Conservation (phyloP, 2,329 filamentous ascomycete species). For the Neurospora sp. region DNA sequence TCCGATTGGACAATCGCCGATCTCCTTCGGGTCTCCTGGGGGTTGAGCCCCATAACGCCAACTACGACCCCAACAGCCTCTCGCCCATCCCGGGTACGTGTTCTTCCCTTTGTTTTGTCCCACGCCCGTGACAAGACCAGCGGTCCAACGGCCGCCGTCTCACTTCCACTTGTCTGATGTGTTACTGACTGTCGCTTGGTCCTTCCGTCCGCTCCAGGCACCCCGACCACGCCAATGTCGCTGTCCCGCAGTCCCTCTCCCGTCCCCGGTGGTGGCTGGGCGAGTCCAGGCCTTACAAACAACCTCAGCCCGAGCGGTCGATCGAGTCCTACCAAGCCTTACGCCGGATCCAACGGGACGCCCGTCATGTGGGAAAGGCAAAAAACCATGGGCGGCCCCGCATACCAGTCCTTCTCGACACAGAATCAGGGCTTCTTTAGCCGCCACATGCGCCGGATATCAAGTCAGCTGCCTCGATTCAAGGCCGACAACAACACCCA, state of each 20-base stretch:
- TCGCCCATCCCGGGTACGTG: constrained; percentile 48
- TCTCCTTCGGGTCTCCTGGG: constrained; percentile 26
- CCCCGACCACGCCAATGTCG: constrained; percentile 58
- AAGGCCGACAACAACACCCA: constrained; percentile 34
- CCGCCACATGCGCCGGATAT: constrained; percentile 72
- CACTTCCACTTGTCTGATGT: neutral
- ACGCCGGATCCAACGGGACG: constrained; percentile 40
- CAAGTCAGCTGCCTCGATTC: constrained; percentile 68
- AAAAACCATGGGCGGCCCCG: constrained; percentile 61
- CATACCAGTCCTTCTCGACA: constrained; percentile 70
- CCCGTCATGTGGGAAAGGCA: constrained; percentile 74
- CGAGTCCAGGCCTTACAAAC: constrained; percentile 57
- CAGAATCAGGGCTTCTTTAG: constrained; percentile 81
- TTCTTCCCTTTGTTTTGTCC: constrained; percentile 3
- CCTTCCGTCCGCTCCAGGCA: constrained; percentile 30
- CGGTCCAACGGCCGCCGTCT: neutral
- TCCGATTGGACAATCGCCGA: constrained; percentile 23
- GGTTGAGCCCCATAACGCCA: constrained; percentile 27
- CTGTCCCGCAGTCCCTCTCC: constrained; percentile 83
- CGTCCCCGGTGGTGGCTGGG: constrained; percentile 75
- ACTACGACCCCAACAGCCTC: constrained; percentile 29
- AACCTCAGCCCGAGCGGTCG: constrained; percentile 59
- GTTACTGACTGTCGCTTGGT: neutral
- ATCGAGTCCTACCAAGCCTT: constrained; percentile 51
- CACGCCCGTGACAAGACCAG: neutral